phyloP scores from a whole-genome alignment of 768 basidiomycete species.

The Mycena metata region DNA sequence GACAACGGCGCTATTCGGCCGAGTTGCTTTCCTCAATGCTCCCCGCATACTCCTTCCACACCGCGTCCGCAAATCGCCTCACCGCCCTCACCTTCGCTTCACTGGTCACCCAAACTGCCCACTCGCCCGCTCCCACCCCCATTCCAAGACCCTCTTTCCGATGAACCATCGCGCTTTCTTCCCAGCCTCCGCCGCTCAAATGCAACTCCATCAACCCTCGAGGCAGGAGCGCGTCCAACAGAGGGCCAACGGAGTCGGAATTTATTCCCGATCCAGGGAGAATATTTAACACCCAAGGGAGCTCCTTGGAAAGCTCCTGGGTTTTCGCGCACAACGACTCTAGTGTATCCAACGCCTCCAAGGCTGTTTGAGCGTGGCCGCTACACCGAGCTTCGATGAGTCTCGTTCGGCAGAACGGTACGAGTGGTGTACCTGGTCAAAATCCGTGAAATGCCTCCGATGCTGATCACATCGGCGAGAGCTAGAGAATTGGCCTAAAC shows the following conservation, averaged over 20 bases:
- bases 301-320: slow-evolving; percentile 52
- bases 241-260: slow-evolving; percentile 58
- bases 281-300: slow-evolving; percentile 61
- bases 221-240: slow-evolving; percentile 67
- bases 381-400: slow-evolving; percentile 47
- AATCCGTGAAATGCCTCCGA: slow-evolving; percentile 79
- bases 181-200: slow-evolving; percentile 79
- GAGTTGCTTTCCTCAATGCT: too few species aligned
- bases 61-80: slow-evolving; percentile 60
- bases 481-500: slow-evolving; percentile 47
- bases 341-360: slow-evolving; percentile 57
- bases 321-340: slow-evolving; percentile 54
- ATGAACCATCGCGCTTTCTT: slow-evolving; percentile 64
- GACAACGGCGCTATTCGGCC: too few species aligned
- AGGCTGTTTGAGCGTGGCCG: slow-evolving; percentile 64
- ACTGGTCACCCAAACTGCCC: slow-evolving; percentile 78
- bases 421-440: slow-evolving; percentile 74
- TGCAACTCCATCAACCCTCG: slow-evolving; percentile 78
- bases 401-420: background rate
- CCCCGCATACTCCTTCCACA: slow-evolving; percentile 32
- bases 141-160: slow-evolving; percentile 75
- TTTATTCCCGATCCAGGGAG: slow-evolving; percentile 87
- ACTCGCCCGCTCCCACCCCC: slow-evolving; percentile 70
- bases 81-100: slow-evolving; percentile 65
- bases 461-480: slow-evolving; percentile 61